Evolutionary conservation across 73 alveolate species (phyloP).

Genomic region (Durusdinium trenchii): DNA sequence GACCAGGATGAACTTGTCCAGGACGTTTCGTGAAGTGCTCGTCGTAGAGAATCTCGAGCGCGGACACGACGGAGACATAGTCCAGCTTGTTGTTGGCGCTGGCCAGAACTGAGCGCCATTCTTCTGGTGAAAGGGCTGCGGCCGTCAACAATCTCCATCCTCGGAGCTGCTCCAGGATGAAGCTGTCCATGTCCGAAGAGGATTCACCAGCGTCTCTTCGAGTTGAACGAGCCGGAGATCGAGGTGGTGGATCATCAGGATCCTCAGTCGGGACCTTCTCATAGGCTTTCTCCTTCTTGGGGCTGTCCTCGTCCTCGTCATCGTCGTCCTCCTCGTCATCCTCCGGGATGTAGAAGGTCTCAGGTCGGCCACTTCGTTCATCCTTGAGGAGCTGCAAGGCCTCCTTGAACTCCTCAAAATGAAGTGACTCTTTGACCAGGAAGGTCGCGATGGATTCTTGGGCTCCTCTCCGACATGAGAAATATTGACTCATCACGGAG

Average conservation of each 20-base stretch:
- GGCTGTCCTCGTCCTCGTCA: neutral
- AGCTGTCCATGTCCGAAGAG: no score
- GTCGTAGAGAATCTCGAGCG: neutral
- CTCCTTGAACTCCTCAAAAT: neutral
- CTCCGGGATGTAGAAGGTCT: neutral
- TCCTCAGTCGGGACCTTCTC: neutral
- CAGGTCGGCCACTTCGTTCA: neutral
- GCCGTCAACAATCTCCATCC: neutral
- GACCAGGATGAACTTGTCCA: neutral
- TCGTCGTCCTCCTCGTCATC: neutral
- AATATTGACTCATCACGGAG: neutral
- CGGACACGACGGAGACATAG: neutral
- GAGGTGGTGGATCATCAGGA: neutral
- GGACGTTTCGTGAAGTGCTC: constrained; percentile 6
- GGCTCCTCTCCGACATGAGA: neutral
- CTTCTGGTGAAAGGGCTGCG: neutral
- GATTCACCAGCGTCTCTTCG: no score
- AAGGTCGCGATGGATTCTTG: neutral
- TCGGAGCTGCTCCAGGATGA: constrained; percentile 22
- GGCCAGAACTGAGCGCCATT: neutral
- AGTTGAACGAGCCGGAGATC: no score
- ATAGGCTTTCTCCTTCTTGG: neutral
- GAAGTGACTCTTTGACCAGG: neutral
- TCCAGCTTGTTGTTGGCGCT: neutral
- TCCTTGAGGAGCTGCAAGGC: neutral